Evolutionary conservation across 176 grass and related monocot species (phyloP).

Genomic region (Ananas comosus): DNA sequence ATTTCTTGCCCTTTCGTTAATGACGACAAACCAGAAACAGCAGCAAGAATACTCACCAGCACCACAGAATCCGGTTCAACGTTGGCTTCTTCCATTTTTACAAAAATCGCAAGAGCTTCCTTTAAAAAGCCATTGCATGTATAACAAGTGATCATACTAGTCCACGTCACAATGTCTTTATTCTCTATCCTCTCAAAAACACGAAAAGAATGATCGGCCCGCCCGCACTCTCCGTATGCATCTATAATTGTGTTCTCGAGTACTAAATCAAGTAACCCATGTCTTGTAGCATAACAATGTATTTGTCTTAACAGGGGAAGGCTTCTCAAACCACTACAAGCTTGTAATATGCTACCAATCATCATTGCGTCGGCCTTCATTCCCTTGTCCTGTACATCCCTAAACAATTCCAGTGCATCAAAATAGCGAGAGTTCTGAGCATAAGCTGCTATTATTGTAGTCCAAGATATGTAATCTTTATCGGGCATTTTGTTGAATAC

Average conservation of each 20-base stretch:
- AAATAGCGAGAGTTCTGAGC: conserved; percentile 42
- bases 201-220: conserved; percentile 25
- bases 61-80: conserved; percentile 59
- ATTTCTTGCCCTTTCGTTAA: conserved; percentile 75
- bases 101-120: conserved; percentile 64
- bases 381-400: conserved; percentile 27
- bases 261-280: conserved; percentile 60
- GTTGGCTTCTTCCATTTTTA: conserved; percentile 38
- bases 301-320: conserved; percentile 46
- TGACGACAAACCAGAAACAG: conserved; percentile 46
- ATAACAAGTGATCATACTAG: conserved; percentile 71
- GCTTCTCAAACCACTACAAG: conserved; percentile 40
- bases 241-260: conserved; percentile 59
- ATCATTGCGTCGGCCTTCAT: conserved; percentile 70
- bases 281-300: conserved; percentile 58
- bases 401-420: conserved; percentile 51
- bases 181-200: conserved; percentile 51
- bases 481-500: conserved; percentile 48
- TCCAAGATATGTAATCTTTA: conserved; percentile 80
- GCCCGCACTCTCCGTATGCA: conserved; percentile 52
- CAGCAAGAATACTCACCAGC: conserved; percentile 48
- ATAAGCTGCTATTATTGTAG: conserved; percentile 49
- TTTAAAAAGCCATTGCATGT: conserved; percentile 27
- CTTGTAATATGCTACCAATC: conserved; percentile 70
- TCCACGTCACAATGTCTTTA: conserved; percentile 79